These are phyloP conservation scores for Voacanga thouarsii DNA, from an alignment of 257 asterid species.

Conservation along the genomic window DNA sequence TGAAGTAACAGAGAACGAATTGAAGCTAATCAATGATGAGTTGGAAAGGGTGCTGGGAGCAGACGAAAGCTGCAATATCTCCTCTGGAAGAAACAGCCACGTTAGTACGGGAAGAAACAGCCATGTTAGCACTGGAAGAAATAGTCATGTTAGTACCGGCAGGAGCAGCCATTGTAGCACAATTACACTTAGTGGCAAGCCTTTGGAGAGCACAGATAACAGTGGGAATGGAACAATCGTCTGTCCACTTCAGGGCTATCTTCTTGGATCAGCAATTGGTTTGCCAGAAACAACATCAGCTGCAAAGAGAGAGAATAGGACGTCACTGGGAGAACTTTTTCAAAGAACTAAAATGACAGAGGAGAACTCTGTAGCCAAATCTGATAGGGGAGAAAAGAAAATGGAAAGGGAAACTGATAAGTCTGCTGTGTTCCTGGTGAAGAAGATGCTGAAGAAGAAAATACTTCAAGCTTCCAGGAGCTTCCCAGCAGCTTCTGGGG, in stretches of 20 bases:
- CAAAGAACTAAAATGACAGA: constrained; percentile 70
- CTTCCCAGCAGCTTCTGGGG: constrained; percentile 41
- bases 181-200: constrained; percentile 64
- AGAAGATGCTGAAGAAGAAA: constrained; percentile 62
- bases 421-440: constrained; percentile 63
- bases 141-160: constrained; percentile 5
- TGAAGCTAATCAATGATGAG: constrained; percentile 84
- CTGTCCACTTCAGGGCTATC: constrained; percentile 86
- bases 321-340: constrained; percentile 90
- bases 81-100: constrained; percentile 83
- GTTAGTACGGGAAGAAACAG: constrained; percentile 82
- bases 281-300: constrained; percentile 45
- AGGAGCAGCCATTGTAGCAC: constrained; percentile 67
- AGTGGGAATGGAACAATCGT: constrained; percentile 44
- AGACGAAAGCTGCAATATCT: constrained; percentile 46
- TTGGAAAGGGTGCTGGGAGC: constrained; percentile 83
- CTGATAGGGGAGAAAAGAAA: constrained; percentile 48
- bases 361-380: constrained; percentile 48
- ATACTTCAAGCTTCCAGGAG: constrained; percentile 40
- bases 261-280: constrained; percentile 71
- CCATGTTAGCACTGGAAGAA: constrained; percentile 49
- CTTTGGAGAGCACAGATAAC: constrained; percentile 46
- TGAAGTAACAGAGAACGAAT: constrained; percentile 70
- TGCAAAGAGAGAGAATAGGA: constrained; percentile 60
- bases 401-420: constrained; percentile 59